Evolutionary conservation across 257 asterid species (phyloP), one percentile per base, ranked within the genome.

Genomic region (Ilex asprella): DNA sequence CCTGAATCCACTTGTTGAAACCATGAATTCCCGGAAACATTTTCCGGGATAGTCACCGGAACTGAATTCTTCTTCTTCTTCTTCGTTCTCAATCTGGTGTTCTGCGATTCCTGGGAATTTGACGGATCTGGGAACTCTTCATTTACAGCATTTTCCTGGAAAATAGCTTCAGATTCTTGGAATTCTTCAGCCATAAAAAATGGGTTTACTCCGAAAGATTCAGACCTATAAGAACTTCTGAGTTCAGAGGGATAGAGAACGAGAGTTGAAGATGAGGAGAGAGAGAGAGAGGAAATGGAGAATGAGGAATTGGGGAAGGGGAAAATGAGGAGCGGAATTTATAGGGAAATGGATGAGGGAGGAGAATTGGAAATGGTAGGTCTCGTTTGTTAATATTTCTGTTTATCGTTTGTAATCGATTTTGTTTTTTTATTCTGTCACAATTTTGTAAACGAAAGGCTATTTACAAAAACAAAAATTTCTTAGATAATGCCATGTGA

Each of bases 131-230:
- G 64, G 55, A 12, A 21, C 6, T 43, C 72, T 30, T 73, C 82
- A 3, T 10, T 53, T 15, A 43, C 75, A 3, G 12, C 58, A 31
- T 21, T 62, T 56, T 76, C 80, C n/a, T 80, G 72, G 62, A 88
- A 88, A 30, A 86, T 60, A 14, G 83, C 82, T 62, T 86, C 88
- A 3, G 89, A 81, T 77, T 88, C 96, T 44, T 86, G 75, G 59
- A 83, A 83, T 59, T 88, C 95, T 72, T 83, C 92, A 0, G 88
- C 95, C 95, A 88, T 88, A 46, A 0, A 10, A 54, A 55, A 7
- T 35, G 46, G 46, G 55, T 46, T 29, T 27, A 5, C 2, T 10
- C 7, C 27, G 27, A 21, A 21, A 9, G 27, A 56, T 9, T 1
- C 7, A 11, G 0, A 1, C 12, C 5, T 56, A 15, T 21, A 29